A percentile compares a stretch with the other conserved stretches of the same genome.
Evolutionary conservation across 176 grass and related monocot species (phyloP).

Genomic region (Avena atlantica): DNA sequence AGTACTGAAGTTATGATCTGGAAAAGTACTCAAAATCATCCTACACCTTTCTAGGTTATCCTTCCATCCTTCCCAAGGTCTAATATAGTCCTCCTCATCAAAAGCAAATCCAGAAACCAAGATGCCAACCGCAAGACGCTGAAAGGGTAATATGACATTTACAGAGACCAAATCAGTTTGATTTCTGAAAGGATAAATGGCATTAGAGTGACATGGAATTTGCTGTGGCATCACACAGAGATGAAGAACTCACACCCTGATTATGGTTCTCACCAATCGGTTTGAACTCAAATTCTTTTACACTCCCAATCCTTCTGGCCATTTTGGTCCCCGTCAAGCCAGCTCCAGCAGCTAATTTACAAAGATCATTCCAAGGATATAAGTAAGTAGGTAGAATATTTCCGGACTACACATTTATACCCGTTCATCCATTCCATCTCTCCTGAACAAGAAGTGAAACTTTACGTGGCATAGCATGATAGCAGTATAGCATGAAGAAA

Average conservation of each 20-base stretch:
- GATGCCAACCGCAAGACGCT: constrained; percentile 89
- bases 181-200: constrained; percentile 9
- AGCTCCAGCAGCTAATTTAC: constrained; percentile 84
- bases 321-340: constrained; percentile 94
- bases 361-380: constrained; percentile 37
- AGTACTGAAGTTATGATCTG: constrained; percentile 22
- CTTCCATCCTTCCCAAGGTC: constrained; percentile 91
- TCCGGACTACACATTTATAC: not conserved
- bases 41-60: constrained; percentile 91
- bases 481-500: constrained; percentile 2
- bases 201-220: constrained; percentile 26
- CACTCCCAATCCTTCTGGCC: constrained; percentile 79
- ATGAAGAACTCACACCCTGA: constrained; percentile 86
- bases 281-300: constrained; percentile 98
- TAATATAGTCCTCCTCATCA: constrained; percentile 82
- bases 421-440: not conserved
- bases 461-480: not conserved
- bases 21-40: constrained; percentile 21
- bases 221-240: constrained; percentile 3
- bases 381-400: not conserved
- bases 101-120: constrained; percentile 92
- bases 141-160: constrained; percentile 45
- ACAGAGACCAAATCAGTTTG: constrained; percentile 29
- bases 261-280: constrained; percentile 91
- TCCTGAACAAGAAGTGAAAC: not conserved